Conservation (phyloP, 1,284 basidiomycete species). For the Cutaneotrichosporon sp. region DNA sequence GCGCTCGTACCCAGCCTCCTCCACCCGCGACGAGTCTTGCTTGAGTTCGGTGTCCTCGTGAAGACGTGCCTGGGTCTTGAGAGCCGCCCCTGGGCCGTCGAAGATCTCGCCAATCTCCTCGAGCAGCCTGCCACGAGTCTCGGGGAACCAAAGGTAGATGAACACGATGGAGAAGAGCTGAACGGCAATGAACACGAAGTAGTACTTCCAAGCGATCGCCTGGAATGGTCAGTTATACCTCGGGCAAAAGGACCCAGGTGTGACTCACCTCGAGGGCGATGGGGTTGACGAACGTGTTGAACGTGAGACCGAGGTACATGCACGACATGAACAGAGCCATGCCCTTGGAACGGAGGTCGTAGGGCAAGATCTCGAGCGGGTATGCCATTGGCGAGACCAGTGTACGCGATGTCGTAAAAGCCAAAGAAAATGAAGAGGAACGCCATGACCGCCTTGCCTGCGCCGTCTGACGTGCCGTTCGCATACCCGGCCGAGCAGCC, state of each 20-base stretch:
- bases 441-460: slow-evolving; percentile 29
- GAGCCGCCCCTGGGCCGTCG: too few species aligned
- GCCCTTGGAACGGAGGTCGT: slow-evolving; percentile 30
- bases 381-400: slow-evolving; percentile 62
- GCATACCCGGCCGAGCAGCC: slow-evolving; percentile 22
- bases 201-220: slow-evolving; percentile 30
- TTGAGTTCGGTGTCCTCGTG: too few species aligned
- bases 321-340: slow-evolving; percentile 23
- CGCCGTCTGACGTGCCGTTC: slow-evolving; percentile 18
- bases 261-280: slow-evolving; percentile 13
- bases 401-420: slow-evolving; percentile 22
- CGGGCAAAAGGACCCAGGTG: slow-evolving; percentile 24
- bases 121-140: slow-evolving; percentile 42
- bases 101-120: slow-evolving; percentile 36
- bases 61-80: too few species aligned
- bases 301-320: slow-evolving; percentile 2
- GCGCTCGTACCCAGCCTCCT: too few species aligned
- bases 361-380: slow-evolving; percentile 33
- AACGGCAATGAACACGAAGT: slow-evolving; percentile 36
- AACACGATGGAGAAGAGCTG: slow-evolving; percentile 21
- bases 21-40: too few species aligned
- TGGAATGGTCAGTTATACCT: slow-evolving; percentile 41
- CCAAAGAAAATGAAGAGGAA: slow-evolving; percentile 27
- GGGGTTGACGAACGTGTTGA: slow-evolving; percentile 12
- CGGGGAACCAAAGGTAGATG: slow-evolving; percentile 41